Evolutionary conservation across 2,329 filamentous ascomycete genomes (phyloP), one percentile per base, ranked within the genome.

Genomic region (Delphinella strobiligena): DNA sequence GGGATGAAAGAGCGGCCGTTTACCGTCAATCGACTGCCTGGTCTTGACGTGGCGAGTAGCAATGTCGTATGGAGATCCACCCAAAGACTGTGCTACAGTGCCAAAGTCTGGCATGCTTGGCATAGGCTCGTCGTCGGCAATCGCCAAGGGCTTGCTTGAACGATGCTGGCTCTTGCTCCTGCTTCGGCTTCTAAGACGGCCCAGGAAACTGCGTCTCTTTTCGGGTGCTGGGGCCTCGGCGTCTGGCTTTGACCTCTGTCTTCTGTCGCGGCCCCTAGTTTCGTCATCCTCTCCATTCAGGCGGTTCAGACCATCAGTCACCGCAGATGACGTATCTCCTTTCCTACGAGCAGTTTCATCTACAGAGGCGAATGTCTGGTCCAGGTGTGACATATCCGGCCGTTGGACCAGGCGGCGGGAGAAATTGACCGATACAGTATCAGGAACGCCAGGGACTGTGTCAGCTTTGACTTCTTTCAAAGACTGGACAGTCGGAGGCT

Each of bases 1-100:
- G 15, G 41, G 41, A 19, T 43, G 37, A 31, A 39, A 39, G 19
- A 24, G 24, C 19, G 31, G 31, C 24, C 37, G 37, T 5, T 36
- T 32, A 3, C 36, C 19, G 22, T 43, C 39, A 17, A 36, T 30
- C 4, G 49, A 11, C 39, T 34, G 37, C 39, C 34, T 34, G n/a
- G 41, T 35, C 31, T 48, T 47, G 11, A 42, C 27, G 24, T 45
- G 37, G 22, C 44, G 45, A 1, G 42, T 60, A 12, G 64, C 60
- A 29, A 60, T 54, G 39, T 67, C 64, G 43, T 67, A 68, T 4
- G 64, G 62, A 9, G 60, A 63, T 15, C 51, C 46, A 16, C 66
- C 66, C 1, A 68, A 53, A 4, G 61, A 54, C 9, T 56, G 49
- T 4, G 61, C 60, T 4, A 64, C 62, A 2, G 60, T 63, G 12